These are phyloP conservation scores for Dillenia turbinata DNA, from an alignment of 164 flowering plant species.

Conservation along the genomic window DNA sequence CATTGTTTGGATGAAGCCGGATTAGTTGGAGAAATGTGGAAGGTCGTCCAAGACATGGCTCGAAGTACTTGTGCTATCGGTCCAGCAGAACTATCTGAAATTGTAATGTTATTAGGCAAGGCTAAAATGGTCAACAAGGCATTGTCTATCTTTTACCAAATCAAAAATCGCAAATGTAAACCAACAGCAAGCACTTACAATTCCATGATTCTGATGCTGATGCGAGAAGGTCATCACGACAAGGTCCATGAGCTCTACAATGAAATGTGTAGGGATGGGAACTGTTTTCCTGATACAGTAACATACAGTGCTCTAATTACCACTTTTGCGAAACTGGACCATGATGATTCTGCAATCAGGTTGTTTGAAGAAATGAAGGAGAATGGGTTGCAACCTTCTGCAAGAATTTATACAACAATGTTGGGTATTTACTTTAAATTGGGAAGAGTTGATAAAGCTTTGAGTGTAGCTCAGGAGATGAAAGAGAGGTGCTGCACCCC, in stretches of 20 bases:
- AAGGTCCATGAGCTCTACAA: conserved; percentile 83
- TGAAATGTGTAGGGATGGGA: conserved; percentile 84
- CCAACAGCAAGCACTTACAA: conserved; percentile 69
- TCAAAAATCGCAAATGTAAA: conserved; percentile 62
- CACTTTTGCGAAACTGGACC: conserved; percentile 60
- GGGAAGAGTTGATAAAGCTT: conserved; percentile 57
- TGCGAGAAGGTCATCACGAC: conserved; percentile 80
- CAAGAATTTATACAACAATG: conserved; percentile 79
- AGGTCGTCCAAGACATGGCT: conserved; percentile 74
- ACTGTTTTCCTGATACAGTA: conserved; percentile 71
- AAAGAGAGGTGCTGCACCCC: conserved; percentile 46
- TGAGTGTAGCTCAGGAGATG: conserved; percentile 66
- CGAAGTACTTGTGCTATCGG: conserved; percentile 40
- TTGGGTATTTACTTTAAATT: conserved; percentile 59
- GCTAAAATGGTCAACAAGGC: conserved; percentile 92
- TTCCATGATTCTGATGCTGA: conserved; percentile 64
- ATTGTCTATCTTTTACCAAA: conserved; percentile 66
- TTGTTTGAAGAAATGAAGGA: conserved; percentile 91
- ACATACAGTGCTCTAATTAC: conserved; percentile 79
- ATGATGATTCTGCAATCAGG: conserved; percentile 66
- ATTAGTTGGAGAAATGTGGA: conserved; percentile 77
- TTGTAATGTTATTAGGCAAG: conserved; percentile 61
- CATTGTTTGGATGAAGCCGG: conserved; percentile 65
- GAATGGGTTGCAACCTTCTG: conserved; percentile 71
- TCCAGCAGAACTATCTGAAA: conserved; percentile 61